Evolutionary conservation across 129 eudicot genomes (phyloP).

Genomic region (Oenanthe sinensis): DNA sequence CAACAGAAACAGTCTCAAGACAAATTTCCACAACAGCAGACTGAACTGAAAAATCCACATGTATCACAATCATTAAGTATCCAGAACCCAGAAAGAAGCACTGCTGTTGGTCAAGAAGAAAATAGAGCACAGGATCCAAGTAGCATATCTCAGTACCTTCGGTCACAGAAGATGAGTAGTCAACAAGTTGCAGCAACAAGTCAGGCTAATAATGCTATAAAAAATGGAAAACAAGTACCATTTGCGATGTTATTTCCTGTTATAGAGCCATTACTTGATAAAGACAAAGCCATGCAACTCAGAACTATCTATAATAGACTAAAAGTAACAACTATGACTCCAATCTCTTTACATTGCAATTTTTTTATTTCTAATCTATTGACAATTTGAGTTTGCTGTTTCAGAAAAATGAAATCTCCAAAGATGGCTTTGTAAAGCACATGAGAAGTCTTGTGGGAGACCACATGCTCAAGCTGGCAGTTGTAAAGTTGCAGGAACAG

Average conservation of each 20-base stretch:
- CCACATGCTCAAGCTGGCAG: slow-evolving; percentile 87
- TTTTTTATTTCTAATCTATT: not conserved
- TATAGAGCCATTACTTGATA: slow-evolving; percentile 81
- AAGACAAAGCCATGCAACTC: slow-evolving; percentile 80
- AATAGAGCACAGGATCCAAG: slow-evolving; percentile 27
- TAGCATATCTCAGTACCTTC: slow-evolving; percentile 30
- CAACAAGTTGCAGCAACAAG: slow-evolving; percentile 39
- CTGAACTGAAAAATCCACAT: slow-evolving; percentile 32
- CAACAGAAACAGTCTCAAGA: slow-evolving; percentile 33
- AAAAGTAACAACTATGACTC: slow-evolving; percentile 33
- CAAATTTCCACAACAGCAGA: slow-evolving; percentile 22
- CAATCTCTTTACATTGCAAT: slow-evolving; percentile 13
- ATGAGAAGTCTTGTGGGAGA: slow-evolving; percentile 85
- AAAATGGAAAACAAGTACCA: slow-evolving; percentile 56
- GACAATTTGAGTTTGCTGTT: slow-evolving; percentile 15
- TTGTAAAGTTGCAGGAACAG: slow-evolving; percentile 60
- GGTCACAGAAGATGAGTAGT: slow-evolving; percentile 41
- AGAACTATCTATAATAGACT: slow-evolving; percentile 52
- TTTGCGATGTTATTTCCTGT: slow-evolving; percentile 71
- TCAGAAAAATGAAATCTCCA: slow-evolving; percentile 67
- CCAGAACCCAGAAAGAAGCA: slow-evolving; percentile 36
- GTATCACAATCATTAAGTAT: slow-evolving; percentile 32
- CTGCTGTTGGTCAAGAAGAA: slow-evolving; percentile 31
- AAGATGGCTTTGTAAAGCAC: slow-evolving; percentile 63
- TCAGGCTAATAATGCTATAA: slow-evolving; percentile 35